These are phyloP conservation scores for Lipomyces yamanashiensis DNA, from an alignment of 805 yeast species.

Conservation along the genomic window DNA sequence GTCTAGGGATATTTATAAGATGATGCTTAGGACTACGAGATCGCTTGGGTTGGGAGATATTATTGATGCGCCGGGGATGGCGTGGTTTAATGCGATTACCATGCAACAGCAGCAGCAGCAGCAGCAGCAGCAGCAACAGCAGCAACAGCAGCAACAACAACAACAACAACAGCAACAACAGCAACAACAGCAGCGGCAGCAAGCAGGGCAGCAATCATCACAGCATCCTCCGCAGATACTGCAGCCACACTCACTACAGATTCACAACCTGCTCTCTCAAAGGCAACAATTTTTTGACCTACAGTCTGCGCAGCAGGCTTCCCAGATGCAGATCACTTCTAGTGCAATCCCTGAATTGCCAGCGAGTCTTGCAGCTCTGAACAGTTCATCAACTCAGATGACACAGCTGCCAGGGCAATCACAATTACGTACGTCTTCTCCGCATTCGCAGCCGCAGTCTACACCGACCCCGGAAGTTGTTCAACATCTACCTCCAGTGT, in stretches of 20 bases:
- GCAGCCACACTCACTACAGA: background rate
- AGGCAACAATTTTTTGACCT: background rate
- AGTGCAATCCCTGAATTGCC: background rate
- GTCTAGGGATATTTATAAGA: slow-evolving; percentile 16
- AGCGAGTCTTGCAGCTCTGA: background rate
- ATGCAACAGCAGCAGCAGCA: slow-evolving; percentile 10
- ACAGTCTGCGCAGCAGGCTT: slow-evolving; percentile 1
- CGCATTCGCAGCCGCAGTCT: background rate
- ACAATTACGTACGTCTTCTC: background rate
- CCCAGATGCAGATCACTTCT: slow-evolving; percentile 3
- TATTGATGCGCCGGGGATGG: slow-evolving; percentile 25
- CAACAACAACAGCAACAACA: slow-evolving; percentile 1
- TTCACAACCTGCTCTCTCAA: slow-evolving; percentile 5
- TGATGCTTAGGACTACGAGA: slow-evolving; percentile 17
- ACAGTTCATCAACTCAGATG: background rate
- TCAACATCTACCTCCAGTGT: slow-evolving; percentile 19
- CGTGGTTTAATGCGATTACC: slow-evolving; percentile 1
- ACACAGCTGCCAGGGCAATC: background rate
- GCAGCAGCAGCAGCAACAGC: slow-evolving; percentile 2
- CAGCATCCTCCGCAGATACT: background rate
- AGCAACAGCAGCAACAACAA: slow-evolving; percentile 13
- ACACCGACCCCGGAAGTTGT: background rate
- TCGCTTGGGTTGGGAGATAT: slow-evolving; percentile 24
- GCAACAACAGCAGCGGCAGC: background rate
- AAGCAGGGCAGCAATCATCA: background rate